Percentiles rank a stretch among this genome's conserved stretches.
phyloP scores from a whole-genome alignment of 768 basidiomycete species.

The Leucocoprinus birnbaumii region DNA sequence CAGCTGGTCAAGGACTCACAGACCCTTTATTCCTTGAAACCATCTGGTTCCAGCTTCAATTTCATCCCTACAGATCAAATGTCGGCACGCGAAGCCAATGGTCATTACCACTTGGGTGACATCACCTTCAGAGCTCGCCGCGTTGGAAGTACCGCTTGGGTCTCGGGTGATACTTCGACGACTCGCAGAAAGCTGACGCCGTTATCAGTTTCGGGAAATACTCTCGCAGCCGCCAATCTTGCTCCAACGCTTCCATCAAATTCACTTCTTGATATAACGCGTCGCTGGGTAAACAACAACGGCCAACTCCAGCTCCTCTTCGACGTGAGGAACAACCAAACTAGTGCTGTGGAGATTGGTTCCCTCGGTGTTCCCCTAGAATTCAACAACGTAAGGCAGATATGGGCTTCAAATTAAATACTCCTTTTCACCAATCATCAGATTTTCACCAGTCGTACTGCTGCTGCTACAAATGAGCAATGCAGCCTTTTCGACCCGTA shows the following conservation, averaged over 20 bases:
- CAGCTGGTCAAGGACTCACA: slow-evolving; percentile 56
- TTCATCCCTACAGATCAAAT: slow-evolving; percentile 53
- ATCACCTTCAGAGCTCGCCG: slow-evolving; percentile 49
- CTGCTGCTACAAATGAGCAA: slow-evolving; percentile 45
- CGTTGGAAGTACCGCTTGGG: slow-evolving; percentile 43
- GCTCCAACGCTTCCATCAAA: slow-evolving; percentile 42
- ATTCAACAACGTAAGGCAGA: slow-evolving; percentile 48
- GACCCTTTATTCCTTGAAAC: slow-evolving; percentile 48
- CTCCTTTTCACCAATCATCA: slow-evolving; percentile 16
- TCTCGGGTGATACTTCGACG: slow-evolving; percentile 41
- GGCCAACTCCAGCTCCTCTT: slow-evolving; percentile 44
- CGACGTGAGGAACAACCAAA: slow-evolving; percentile 46
- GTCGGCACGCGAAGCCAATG: slow-evolving; percentile 41
- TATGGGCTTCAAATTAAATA: neutral
- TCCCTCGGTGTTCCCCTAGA: slow-evolving; percentile 50
- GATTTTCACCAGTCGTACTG: slow-evolving; percentile 55
- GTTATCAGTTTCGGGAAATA: slow-evolving; percentile 36
- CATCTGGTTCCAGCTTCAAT: slow-evolving; percentile 39
- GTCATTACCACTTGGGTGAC: slow-evolving; percentile 54
- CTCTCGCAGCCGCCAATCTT: slow-evolving; percentile 46
- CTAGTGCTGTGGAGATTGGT: slow-evolving; percentile 48
- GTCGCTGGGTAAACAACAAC: slow-evolving; percentile 45
- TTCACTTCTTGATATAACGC: slow-evolving; percentile 46
- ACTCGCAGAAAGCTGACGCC: slow-evolving; percentile 36
- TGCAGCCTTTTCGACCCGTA: slow-evolving; percentile 59